Evolutionary conservation across 2,329 filamentous ascomycete species (phyloP).

Genomic region (Arthroderma sp.): DNA sequence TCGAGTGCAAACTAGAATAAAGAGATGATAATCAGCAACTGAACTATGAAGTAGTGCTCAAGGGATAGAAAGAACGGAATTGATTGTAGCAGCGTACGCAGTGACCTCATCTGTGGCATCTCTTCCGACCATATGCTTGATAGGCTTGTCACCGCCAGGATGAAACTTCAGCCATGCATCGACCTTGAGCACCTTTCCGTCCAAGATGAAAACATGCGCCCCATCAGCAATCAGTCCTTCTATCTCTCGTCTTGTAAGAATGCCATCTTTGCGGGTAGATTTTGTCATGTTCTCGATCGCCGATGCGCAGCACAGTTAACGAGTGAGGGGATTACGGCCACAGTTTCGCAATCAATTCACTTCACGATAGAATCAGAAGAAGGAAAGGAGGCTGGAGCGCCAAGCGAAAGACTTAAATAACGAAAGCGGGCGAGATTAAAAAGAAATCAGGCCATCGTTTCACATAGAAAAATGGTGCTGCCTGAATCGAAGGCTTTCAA

Average conservation of each 20-base stretch:
- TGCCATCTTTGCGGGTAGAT: slow-evolving; percentile 17
- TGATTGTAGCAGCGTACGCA: slow-evolving; percentile 42
- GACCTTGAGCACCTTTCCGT: slow-evolving; percentile 69
- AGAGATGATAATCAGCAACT: background rate
- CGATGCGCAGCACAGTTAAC: too few relatives aligned
- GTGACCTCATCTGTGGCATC: slow-evolving; percentile 92
- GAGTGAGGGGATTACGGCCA: too few relatives aligned
- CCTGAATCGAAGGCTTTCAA: too few relatives aligned
- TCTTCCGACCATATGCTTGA: slow-evolving; percentile 82
- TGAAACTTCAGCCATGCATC: slow-evolving; percentile 84
- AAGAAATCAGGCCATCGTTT: too few relatives aligned
- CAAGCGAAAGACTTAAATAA: too few relatives aligned
- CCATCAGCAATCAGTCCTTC: slow-evolving; percentile 77
- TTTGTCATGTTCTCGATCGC: too few relatives aligned
- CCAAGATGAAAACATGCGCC: slow-evolving; percentile 63
- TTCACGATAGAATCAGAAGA: too few relatives aligned
- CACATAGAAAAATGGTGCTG: too few relatives aligned
- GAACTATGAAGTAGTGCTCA: background rate
- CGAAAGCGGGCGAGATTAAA: too few relatives aligned
- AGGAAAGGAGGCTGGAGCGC: too few relatives aligned
- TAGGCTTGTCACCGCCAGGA: slow-evolving; percentile 81
- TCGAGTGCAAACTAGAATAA: slow-evolving; percentile 59
- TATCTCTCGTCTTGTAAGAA: slow-evolving; percentile 52
- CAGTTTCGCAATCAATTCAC: too few relatives aligned
- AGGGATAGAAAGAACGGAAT: background rate